A percentile compares a stretch with the other conserved stretches of the same genome.
Conservation (phyloP, 2,329 filamentous ascomycete genomes). For the Dendryphion nanum region DNA sequence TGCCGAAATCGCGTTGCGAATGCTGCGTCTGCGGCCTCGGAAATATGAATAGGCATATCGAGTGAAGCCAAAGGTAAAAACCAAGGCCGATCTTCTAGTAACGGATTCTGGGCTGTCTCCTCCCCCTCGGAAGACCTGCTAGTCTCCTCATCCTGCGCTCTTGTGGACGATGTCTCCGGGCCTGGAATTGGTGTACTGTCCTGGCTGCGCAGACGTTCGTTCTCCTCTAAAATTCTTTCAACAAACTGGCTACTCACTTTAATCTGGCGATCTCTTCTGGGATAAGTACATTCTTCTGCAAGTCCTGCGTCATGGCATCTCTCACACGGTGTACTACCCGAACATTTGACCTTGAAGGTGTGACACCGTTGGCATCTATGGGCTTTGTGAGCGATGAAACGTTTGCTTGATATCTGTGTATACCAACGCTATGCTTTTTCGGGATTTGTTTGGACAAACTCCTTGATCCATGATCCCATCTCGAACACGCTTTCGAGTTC, state of each 20-base stretch:
- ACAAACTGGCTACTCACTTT: slow-evolving; percentile 28
- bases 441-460: not conserved
- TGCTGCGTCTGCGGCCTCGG: slow-evolving; percentile 38
- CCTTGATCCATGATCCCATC: not conserved
- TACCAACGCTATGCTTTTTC: not conserved
- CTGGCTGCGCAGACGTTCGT: slow-evolving; percentile 22
- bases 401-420: not conserved
- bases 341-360: slow-evolving; percentile 34
- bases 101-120: slow-evolving; percentile 28
- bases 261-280: slow-evolving; percentile 25
- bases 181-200: not conserved
- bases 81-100: slow-evolving; percentile 38
- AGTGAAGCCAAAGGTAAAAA: slow-evolving; percentile 31
- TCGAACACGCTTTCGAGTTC: not conserved
- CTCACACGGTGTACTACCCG: slow-evolving; percentile 32
- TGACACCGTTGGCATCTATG: slow-evolving; percentile 25
- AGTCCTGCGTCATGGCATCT: slow-evolving; percentile 21
- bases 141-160: not conserved
- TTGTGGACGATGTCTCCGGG: slow-evolving; percentile 1
- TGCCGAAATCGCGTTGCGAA: slow-evolving; percentile 40
- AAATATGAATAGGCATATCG: slow-evolving; percentile 37
- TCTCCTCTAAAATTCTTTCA: slow-evolving; percentile 29
- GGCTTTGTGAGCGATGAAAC: not conserved
- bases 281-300: slow-evolving; percentile 22
- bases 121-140: slow-evolving; percentile 1